A percentile compares a stretch with the other conserved stretches of the same genome.
These are phyloP conservation scores for Apiospora pterosperma DNA, from an alignment of 2,329 filamentous ascomycete genomes.

Conservation along the genomic window DNA sequence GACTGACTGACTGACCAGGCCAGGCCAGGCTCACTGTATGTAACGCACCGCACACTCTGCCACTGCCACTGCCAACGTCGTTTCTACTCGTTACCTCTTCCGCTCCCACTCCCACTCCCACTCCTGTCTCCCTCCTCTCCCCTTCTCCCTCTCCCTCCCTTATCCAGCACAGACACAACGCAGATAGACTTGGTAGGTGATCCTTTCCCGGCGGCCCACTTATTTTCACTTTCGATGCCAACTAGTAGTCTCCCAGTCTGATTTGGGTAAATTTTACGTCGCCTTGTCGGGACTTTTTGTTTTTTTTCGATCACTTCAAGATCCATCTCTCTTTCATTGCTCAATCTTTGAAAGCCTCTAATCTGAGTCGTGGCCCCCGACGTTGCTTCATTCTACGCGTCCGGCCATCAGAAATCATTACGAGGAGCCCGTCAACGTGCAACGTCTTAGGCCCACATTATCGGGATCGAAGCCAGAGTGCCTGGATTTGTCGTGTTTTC, in stretches of 20 bases:
- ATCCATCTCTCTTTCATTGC: not conserved
- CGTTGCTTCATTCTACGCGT: not conserved
- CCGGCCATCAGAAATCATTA: not conserved
- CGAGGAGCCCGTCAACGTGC: not conserved
- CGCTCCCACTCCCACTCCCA: not conserved
- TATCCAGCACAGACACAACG: not conserved
- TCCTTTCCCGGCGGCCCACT: not conserved
- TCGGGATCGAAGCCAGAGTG: not conserved
- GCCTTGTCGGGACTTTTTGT: slow-evolving; percentile 12
- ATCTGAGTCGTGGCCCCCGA: not conserved
- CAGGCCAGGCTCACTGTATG: slow-evolving; percentile 2
- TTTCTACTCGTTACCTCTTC: slow-evolving; percentile 17
- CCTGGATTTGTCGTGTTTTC: slow-evolving; percentile 26
- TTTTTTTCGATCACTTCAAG: slow-evolving; percentile 4
- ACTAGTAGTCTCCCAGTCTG: slow-evolving; percentile 5
- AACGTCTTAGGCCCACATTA: not conserved
- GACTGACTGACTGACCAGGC: not conserved
- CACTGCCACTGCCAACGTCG: slow-evolving; percentile 3
- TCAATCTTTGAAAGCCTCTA: not conserved
- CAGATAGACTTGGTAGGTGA: not conserved
- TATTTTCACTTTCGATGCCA: slow-evolving; percentile 6
- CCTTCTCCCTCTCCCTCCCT: not conserved
- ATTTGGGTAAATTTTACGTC: slow-evolving; percentile 11
- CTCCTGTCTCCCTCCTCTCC: not conserved
- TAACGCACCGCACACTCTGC: not conserved